Base-by-base conservation (phyloP, 345 rosid genomes). In the Boechera retrofracta region DNA sequence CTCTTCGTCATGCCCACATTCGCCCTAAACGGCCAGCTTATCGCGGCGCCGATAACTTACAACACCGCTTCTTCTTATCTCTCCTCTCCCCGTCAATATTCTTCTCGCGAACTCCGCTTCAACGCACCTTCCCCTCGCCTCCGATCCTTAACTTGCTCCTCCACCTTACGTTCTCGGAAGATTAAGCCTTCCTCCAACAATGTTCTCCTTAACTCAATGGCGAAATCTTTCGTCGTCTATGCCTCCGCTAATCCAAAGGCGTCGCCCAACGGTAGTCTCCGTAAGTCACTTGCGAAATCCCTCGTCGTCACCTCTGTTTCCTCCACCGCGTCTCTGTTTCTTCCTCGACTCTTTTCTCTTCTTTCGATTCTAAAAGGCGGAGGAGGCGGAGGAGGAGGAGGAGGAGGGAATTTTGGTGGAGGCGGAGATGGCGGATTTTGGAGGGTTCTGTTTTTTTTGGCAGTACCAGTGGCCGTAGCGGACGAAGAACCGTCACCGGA, bases 401-500 rank as follows among this genome's bases (percentile, higher is more conserved):
- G 16, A 16, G 16, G 16, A 16, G 16, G 16, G 16, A 16, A 16
- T 16, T 16, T 66, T 87, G 90, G 91, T 1, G 18, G 60, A 2
- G 15, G n/a, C n/a, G n/a, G n/a, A n/a, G n/a, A n/a, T n/a, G n/a
- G n/a, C n/a, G n/a, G 81, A n/a, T 8, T 81, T 66, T 87, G 90
- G 91, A 76, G 75, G 63, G 48, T 74, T 16, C n/a, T 94, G 41
- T 80, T 94, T 54, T 74, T 83, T 2, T 11, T 63, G 0, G 82
- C 71, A 0, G 71, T 83, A 1, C 55, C 84, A 54, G 55, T 31
- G 6, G 97, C 97, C 2, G 64, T 86, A 8, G 97, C 95, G 0
- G 95, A 87, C 31, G 95, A 91, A 58, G 61, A 76, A 47, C 81
- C 88, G 41, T 76, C 81, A 4, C 82, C 38, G 18, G 98, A 89